Evolutionary conservation across 768 basidiomycete genomes (phyloP).

Genomic region (Sarcomyxa edulis): DNA sequence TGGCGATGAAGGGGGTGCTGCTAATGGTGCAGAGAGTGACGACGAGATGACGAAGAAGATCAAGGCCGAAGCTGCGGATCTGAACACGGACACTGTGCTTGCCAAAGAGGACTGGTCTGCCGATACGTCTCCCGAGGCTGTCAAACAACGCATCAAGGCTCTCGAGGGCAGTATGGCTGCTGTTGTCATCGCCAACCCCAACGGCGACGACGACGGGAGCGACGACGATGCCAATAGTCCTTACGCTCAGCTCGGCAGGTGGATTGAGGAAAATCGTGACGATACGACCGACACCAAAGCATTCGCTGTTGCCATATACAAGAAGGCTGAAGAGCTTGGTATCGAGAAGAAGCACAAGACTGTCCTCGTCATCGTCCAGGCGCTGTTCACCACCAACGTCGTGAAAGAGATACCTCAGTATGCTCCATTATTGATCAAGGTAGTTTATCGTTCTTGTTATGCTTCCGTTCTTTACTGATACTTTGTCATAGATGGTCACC

Average conservation of each 20-base stretch:
- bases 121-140: conserved; percentile 88
- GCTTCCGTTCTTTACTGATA: conserved; percentile 7
- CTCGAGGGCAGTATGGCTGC: conserved; percentile 57
- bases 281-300: conserved; percentile 41
- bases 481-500: conserved; percentile 60
- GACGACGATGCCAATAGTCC: conserved; percentile 87
- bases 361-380: conserved; percentile 75
- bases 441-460: conserved; percentile 25
- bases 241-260: conserved; percentile 75
- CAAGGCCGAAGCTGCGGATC: conserved; percentile 80
- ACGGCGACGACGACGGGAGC: conserved; percentile 80
- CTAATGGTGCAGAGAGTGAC: conserved; percentile 69
- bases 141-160: conserved; percentile 74
- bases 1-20: conserved; percentile 37
- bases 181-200: conserved; percentile 34
- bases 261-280: conserved; percentile 73
- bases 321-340: conserved; percentile 86
- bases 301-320: conserved; percentile 66
- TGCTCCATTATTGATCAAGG: conserved; percentile 71
- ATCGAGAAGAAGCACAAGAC: conserved; percentile 95
- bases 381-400: conserved; percentile 74
- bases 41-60: conserved; percentile 89
- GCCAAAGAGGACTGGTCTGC: conserved; percentile 83
- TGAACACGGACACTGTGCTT: conserved; percentile 57
- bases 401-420: conserved; percentile 61